Evolutionary conservation across 352 stramenopile species (phyloP).

Genomic region (Thraustochytrium sp.): DNA sequence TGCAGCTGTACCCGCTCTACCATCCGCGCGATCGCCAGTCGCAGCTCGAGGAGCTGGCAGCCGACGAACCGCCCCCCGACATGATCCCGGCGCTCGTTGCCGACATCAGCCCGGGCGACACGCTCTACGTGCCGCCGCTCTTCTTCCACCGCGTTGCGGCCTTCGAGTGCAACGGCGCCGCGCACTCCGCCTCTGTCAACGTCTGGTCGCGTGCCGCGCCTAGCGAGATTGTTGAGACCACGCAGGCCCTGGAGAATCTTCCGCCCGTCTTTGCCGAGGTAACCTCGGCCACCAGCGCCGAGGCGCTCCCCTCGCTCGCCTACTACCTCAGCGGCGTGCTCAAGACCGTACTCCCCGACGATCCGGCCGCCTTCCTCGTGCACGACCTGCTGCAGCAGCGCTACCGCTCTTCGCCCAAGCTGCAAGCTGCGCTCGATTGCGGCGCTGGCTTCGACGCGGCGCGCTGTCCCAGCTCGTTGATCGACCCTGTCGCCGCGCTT

Average conservation of each 20-base stretch:
- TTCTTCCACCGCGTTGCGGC: conserved; percentile 7
- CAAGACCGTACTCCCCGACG: not conserved
- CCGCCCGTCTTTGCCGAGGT: not conserved
- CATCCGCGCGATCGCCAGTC: conserved; percentile 27
- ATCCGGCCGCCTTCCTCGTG: not conserved
- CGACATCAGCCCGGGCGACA: conserved; percentile 16
- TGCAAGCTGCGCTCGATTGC: not conserved
- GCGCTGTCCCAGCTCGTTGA: not conserved
- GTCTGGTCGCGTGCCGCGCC: not conserved
- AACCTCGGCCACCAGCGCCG: not conserved
- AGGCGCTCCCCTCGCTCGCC: not conserved
- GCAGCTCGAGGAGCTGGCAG: not conserved
- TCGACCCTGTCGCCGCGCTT: not conserved
- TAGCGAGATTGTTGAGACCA: not conserved
- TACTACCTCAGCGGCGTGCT: not conserved
- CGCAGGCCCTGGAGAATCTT: not conserved
- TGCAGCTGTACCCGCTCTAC: conserved; percentile 8
- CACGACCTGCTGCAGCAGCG: not conserved
- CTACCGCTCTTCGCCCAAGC: not conserved
- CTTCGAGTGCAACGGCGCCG: not conserved
- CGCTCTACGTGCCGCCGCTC: conserved; percentile 8
- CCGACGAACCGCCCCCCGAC: not conserved
- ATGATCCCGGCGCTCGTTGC: not conserved
- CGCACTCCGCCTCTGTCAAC: not conserved
- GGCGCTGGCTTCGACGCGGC: not conserved